Conservation (phyloP, 1,284 basidiomycete genomes). For the Phellopilus nigrolimitatus region DNA sequence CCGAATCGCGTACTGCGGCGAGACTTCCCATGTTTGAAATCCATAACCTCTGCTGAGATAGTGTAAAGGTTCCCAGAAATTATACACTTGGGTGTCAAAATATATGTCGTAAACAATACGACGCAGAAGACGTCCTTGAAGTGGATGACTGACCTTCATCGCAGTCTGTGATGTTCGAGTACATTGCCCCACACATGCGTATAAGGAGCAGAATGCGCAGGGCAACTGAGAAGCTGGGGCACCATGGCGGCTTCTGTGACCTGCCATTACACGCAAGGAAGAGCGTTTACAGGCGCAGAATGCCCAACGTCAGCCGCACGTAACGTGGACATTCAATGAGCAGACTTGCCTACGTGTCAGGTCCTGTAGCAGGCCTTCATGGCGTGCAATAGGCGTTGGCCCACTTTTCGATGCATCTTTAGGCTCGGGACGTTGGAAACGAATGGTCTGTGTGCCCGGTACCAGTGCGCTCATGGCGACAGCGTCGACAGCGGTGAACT, state of each 20-base stretch:
- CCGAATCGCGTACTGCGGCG: slow-evolving; percentile 85
- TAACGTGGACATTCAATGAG: background rate
- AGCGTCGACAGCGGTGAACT: background rate
- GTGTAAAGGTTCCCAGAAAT: slow-evolving; percentile 98
- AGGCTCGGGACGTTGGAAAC: slow-evolving; percentile 11
- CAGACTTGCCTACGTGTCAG: slow-evolving; percentile 57
- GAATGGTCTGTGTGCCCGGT: slow-evolving; percentile 16
- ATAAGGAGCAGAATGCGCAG: slow-evolving; percentile 81
- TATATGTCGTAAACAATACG: background rate
- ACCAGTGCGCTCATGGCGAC: slow-evolving; percentile 8
- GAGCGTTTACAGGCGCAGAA: slow-evolving; percentile 18
- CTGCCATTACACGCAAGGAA: slow-evolving; percentile 32
- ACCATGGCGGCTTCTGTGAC: slow-evolving; percentile 72
- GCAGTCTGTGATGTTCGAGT: slow-evolving; percentile 92
- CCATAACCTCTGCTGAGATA: slow-evolving; percentile 79
- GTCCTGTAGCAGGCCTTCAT: slow-evolving; percentile 71
- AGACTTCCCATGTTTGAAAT: slow-evolving; percentile 98
- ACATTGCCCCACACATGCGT: slow-evolving; percentile 88
- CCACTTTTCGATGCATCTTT: slow-evolving; percentile 25
- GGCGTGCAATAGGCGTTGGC: slow-evolving; percentile 36
- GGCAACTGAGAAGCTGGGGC: slow-evolving; percentile 77
- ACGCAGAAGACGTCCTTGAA: background rate
- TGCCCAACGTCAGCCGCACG: background rate
- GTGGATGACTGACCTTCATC: slow-evolving; percentile 87
- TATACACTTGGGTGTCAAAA: slow-evolving; percentile 66